Percentiles rank a stretch among this genome's conserved stretches.
phyloP scores from a whole-genome alignment of 2,329 filamentous ascomycete genomes.

The Fusarium redolens region DNA sequence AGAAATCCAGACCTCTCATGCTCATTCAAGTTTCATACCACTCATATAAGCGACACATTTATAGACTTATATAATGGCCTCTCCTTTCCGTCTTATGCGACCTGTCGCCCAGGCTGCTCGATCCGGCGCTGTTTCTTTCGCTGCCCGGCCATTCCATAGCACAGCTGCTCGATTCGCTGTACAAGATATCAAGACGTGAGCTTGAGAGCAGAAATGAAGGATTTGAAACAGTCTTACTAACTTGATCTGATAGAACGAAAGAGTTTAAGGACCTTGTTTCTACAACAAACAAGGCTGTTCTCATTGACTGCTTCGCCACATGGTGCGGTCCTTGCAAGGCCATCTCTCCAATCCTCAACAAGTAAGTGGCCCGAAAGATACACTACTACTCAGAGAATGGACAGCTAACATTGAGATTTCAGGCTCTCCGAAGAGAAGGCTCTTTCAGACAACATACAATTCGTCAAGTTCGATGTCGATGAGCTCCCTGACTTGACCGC shows the following conservation, averaged over 20 bases:
- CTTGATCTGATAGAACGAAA: conserved; percentile 58
- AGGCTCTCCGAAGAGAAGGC: conserved; percentile 53
- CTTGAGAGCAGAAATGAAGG: not conserved
- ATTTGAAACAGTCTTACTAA: not conserved
- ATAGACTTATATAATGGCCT: conserved; percentile 28
- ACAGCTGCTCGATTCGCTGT: conserved; percentile 58
- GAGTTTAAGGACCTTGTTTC: conserved; percentile 68
- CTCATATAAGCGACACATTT: not conserved
- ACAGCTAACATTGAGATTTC: not conserved
- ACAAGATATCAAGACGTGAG: conserved; percentile 56
- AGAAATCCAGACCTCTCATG: conserved; percentile 30
- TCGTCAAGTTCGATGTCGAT: conserved; percentile 94
- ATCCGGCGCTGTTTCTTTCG: conserved; percentile 15
- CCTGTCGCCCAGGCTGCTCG: conserved; percentile 38
- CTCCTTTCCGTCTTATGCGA: conserved; percentile 30
- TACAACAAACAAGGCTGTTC: conserved; percentile 67
- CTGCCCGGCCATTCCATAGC: conserved; percentile 49
- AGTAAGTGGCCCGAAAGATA: conserved; percentile 33
- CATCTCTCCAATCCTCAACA: conserved; percentile 77
- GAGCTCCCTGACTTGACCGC: conserved; percentile 78
- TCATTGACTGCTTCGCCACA: conserved; percentile 71
- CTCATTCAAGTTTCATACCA: not conserved
- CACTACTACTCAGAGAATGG: too few species aligned
- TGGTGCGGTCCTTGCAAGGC: conserved; percentile 98
- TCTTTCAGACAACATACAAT: conserved; percentile 70